These are phyloP conservation scores for Microdochium trichocladiopsis DNA, from an alignment of 2,329 filamentous ascomycete species.

Conservation along the genomic window DNA sequence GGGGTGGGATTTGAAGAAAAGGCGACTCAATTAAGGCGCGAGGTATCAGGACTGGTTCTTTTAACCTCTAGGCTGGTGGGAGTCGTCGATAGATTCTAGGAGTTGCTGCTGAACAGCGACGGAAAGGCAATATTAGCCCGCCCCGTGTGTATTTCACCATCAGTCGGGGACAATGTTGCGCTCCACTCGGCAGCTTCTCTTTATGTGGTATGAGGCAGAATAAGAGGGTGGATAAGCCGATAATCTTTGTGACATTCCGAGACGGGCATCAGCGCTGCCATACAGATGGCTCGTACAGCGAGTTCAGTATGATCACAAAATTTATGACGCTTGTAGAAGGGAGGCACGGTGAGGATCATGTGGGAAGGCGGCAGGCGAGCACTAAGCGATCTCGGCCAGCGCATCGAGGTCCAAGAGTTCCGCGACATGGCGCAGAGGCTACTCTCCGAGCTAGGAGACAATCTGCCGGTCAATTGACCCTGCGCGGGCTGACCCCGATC, in stretches of 20 bases:
- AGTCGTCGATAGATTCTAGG: background rate
- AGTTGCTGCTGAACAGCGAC: background rate
- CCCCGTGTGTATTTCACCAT: background rate
- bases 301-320: background rate
- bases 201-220: background rate
- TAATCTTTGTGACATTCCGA: background rate
- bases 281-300: background rate
- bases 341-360: background rate
- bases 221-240: background rate
- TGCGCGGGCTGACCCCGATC: background rate
- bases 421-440: background rate
- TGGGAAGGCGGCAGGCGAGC: background rate
- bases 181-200: background rate
- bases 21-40: background rate
- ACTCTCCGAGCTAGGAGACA: background rate
- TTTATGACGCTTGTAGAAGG: background rate
- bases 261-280: background rate
- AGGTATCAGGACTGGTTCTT: background rate
- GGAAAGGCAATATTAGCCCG: background rate
- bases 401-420: too few species aligned
- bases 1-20: background rate
- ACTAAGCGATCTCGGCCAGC: background rate
- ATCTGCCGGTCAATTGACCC: background rate
- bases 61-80: background rate
- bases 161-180: background rate